These are phyloP conservation scores for Dactylellina parvicollis DNA, from an alignment of 2,329 filamentous ascomycete genomes.

Conservation along the genomic window DNA sequence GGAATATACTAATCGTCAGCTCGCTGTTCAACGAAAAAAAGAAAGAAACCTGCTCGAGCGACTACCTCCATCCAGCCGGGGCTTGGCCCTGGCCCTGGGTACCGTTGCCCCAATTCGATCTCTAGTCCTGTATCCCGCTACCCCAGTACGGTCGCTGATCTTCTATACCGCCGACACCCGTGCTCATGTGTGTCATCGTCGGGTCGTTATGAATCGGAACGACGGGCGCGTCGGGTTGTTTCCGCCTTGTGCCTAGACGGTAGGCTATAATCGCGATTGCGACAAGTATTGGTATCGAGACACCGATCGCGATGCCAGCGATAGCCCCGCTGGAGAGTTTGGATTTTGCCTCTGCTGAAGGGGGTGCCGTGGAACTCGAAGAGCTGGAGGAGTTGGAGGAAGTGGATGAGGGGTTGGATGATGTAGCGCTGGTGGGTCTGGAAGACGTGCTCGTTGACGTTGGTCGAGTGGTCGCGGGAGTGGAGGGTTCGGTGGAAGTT, in stretches of 20 bases:
- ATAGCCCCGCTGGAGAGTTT: constrained; percentile 35
- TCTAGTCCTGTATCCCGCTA: constrained; percentile 4
- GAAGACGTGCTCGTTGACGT: not conserved
- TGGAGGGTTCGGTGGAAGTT: not conserved
- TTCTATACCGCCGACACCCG: constrained; percentile 10
- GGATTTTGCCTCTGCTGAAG: not conserved
- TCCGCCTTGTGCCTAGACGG: not conserved
- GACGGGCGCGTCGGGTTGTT: constrained; percentile 3
- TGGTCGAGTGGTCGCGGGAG: not conserved
- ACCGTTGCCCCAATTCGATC: no score
- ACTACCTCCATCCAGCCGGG: no score
- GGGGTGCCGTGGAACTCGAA: not conserved
- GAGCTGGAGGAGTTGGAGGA: not conserved
- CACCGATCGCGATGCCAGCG: constrained; percentile 31
- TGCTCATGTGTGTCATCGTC: not conserved
- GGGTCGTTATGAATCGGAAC: constrained; percentile 28
- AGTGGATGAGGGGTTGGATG: not conserved
- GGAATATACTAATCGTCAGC: no score
- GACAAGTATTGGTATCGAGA: constrained; percentile 11
- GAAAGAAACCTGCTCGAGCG: no score
- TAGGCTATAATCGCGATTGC: constrained; percentile 8
- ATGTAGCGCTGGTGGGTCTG: not conserved
- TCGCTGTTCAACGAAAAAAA: no score
- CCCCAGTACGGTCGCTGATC: not conserved
- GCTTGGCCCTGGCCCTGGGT: no score